Conservation (phyloP, 1,284 basidiomycete genomes). For the Papiliotrema nemorosa region DNA sequence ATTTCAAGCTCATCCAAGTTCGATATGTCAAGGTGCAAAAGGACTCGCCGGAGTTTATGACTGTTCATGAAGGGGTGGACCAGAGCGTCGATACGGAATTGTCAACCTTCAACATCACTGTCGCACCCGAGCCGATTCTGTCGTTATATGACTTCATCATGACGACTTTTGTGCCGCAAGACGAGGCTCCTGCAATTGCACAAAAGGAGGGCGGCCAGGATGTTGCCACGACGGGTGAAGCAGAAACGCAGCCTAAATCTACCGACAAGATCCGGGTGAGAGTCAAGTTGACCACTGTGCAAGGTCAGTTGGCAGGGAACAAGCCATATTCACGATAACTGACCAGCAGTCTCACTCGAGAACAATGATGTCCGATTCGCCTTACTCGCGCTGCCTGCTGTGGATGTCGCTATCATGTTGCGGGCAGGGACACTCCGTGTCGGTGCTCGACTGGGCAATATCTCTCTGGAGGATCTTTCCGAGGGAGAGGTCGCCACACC, state of each 20-base stretch:
- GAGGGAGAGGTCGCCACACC: constrained; percentile 58
- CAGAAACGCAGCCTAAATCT: constrained; percentile 13
- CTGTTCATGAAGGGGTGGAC: constrained; percentile 79
- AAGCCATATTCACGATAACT: not conserved
- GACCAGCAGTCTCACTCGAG: constrained; percentile 67
- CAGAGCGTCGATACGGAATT: constrained; percentile 84
- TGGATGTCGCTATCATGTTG: constrained; percentile 78
- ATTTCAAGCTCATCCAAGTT: constrained; percentile 74
- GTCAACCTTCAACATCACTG: constrained; percentile 87
- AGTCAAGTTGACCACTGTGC: constrained; percentile 82
- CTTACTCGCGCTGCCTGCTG: constrained; percentile 86
- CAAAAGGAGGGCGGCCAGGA: constrained; percentile 17
- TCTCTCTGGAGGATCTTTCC: constrained; percentile 80
- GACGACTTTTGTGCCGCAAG: constrained; percentile 79
- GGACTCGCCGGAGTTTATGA: constrained; percentile 81
- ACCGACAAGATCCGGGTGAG: constrained; percentile 73
- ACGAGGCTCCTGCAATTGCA: constrained; percentile 32
- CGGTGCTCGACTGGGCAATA: constrained; percentile 77
- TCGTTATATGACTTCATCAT: constrained; percentile 96
- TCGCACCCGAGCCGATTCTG: constrained; percentile 87
- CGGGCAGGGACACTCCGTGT: constrained; percentile 73
- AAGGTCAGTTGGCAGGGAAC: constrained; percentile 56
- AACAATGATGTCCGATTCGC: constrained; percentile 72
- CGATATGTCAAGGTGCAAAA: constrained; percentile 77
- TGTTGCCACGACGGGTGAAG: constrained; percentile 9